Conservation (phyloP, 2,329 filamentous ascomycete species). For the Aspergillus ochraceoroseus region DNA sequence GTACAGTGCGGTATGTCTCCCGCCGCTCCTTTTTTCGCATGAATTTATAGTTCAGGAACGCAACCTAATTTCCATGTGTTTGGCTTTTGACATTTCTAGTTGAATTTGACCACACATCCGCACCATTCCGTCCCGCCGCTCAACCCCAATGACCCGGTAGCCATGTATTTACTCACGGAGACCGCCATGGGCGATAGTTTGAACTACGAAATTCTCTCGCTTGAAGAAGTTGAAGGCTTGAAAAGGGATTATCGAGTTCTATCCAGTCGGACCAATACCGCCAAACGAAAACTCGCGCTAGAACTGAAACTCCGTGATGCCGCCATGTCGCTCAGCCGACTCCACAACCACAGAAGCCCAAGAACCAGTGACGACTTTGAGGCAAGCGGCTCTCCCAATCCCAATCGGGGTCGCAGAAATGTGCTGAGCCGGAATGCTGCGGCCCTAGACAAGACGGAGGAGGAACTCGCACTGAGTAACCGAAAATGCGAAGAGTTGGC, state of each 20-base stretch:
- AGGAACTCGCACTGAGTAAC: slow-evolving; percentile 68
- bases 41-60: neutral
- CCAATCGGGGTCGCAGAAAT: slow-evolving; percentile 50
- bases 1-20: slow-evolving; percentile 53
- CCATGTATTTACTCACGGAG: slow-evolving; percentile 87
- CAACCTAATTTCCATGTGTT: neutral
- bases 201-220: slow-evolving; percentile 76
- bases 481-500: slow-evolving; percentile 82
- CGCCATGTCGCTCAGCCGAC: slow-evolving; percentile 73
- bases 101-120: slow-evolving; percentile 43
- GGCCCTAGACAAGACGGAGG: slow-evolving; percentile 56
- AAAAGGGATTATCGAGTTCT: slow-evolving; percentile 80
- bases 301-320: slow-evolving; percentile 95
- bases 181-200: slow-evolving; percentile 87
- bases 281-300: slow-evolving; percentile 75
- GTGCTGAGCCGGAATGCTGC: slow-evolving; percentile 46
- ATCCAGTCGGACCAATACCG: slow-evolving; percentile 71
- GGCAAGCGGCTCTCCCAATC: slow-evolving; percentile 41
- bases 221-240: slow-evolving; percentile 83
- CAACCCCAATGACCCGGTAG: slow-evolving; percentile 57
- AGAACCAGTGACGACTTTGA: slow-evolving; percentile 44
- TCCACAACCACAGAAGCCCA: slow-evolving; percentile 65
- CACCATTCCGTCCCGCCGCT: slow-evolving; percentile 38
- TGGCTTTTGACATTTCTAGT: slow-evolving; percentile 43
- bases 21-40: too few relatives aligned